Evolutionary conservation across 495 filamentous ascomycete species (phyloP).

Genomic region (Sordaria brevicollis): DNA sequence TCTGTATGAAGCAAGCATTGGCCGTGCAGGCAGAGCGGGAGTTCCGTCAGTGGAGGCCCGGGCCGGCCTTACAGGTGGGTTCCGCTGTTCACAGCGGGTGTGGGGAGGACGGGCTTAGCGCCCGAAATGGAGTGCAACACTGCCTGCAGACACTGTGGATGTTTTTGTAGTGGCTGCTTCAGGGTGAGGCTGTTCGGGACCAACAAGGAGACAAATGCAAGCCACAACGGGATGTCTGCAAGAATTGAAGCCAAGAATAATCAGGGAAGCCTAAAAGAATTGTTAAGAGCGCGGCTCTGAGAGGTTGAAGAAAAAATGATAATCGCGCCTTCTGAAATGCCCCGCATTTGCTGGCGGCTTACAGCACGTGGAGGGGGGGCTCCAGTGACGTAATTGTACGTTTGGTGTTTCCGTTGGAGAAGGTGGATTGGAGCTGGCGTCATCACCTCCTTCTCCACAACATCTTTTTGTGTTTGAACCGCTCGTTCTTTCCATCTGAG

Average conservation of each 20-base stretch:
- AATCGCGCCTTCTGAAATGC: neutral
- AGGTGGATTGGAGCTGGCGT: neutral
- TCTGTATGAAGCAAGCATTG: neutral
- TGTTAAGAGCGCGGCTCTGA: neutral
- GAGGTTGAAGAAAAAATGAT: neutral
- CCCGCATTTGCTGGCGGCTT: neutral
- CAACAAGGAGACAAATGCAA: neutral
- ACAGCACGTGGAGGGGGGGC: neutral
- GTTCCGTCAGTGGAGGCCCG: neutral
- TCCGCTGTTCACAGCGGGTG: neutral
- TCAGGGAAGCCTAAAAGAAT: neutral
- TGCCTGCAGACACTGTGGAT: neutral
- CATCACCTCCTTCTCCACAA: neutral
- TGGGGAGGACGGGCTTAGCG: neutral
- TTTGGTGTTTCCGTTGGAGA: neutral
- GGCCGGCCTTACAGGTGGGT: neutral
- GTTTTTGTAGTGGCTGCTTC: neutral
- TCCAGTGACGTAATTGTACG: neutral
- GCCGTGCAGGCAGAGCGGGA: neutral
- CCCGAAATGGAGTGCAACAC: neutral
- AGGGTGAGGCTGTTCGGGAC: neutral
- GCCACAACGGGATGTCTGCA: neutral
- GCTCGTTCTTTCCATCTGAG: neutral
- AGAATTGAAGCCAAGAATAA: neutral
- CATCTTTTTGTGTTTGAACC: neutral